Conservation (phyloP, 208 protist species). For the Trypanosoma lewisi region DNA sequence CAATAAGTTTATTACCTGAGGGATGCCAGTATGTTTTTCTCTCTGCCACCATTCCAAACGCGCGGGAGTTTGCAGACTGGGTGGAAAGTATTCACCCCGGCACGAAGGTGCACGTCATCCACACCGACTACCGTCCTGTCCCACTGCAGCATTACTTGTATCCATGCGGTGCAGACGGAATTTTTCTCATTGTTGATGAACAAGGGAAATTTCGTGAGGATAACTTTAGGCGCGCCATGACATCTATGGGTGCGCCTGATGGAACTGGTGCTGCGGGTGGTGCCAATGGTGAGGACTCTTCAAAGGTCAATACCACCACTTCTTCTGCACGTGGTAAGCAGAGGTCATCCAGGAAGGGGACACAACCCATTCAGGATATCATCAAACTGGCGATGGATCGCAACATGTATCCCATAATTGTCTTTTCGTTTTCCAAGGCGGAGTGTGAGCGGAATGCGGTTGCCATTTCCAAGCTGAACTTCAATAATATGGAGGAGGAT, state of each 20-base stretch:
- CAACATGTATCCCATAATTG: slow-evolving; percentile 97
- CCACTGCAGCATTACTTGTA: slow-evolving; percentile 99
- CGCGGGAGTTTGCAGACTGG: slow-evolving; percentile 99
- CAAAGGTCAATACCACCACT: not conserved
- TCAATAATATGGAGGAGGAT: slow-evolving; percentile 94
- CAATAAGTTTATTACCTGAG: slow-evolving; percentile 98
- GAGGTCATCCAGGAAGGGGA: slow-evolving; percentile 22
- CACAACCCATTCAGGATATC: slow-evolving; percentile 91
- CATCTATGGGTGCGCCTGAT: slow-evolving; percentile 58
- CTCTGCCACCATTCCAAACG: slow-evolving; percentile 99
- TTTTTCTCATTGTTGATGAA: slow-evolving; percentile 97
- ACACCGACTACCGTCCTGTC: slow-evolving; percentile 99
- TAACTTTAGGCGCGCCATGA: slow-evolving; percentile 96
- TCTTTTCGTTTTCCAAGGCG: slow-evolving; percentile 98
- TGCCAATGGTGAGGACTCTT: slow-evolving; percentile 16
- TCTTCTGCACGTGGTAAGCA: slow-evolving; percentile 22
- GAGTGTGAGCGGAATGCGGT: slow-evolving; percentile 97
- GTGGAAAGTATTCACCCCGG: slow-evolving; percentile 96
- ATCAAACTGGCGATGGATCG: slow-evolving; percentile 97
- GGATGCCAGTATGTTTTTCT: slow-evolving; percentile 99
- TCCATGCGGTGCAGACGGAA: slow-evolving; percentile 94
- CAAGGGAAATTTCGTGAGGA: slow-evolving; percentile 94
- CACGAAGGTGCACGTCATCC: slow-evolving; percentile 98
- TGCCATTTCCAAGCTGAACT: slow-evolving; percentile 93
- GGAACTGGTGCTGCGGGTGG: slow-evolving; percentile 12